Percentiles rank a stretch among this genome's conserved stretches.
Conservation (phyloP, 2,329 filamentous ascomycete species). For the Neurospora crassa region DNA sequence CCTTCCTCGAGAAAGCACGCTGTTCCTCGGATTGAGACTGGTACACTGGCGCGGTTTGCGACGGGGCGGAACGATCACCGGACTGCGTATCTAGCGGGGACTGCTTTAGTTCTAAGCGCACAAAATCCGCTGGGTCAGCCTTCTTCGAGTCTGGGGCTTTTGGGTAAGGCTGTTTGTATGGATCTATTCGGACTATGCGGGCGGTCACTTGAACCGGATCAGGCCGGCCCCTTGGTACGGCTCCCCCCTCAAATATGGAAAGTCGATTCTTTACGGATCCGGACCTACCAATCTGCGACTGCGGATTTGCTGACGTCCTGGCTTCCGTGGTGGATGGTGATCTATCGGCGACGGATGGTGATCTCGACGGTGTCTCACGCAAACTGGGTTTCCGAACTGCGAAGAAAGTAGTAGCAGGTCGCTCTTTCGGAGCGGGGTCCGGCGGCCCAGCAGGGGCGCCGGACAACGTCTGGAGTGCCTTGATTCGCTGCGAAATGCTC, state of each 20-base stretch:
- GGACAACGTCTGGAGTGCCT: slow-evolving; percentile 76
- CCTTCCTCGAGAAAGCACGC: slow-evolving; percentile 32
- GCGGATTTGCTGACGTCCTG: slow-evolving; percentile 27
- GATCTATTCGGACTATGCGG: slow-evolving; percentile 61
- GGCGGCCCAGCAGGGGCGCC: slow-evolving; percentile 25
- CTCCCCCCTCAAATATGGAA: slow-evolving; percentile 44
- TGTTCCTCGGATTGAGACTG: slow-evolving; percentile 23
- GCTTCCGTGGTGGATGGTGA: slow-evolving; percentile 29
- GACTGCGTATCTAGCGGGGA: slow-evolving; percentile 50
- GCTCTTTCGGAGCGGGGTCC: slow-evolving; percentile 22
- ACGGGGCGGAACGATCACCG: slow-evolving; percentile 21
- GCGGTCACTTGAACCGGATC: slow-evolving; percentile 87
- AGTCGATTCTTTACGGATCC: slow-evolving; percentile 46
- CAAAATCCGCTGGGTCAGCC: slow-evolving; percentile 34
- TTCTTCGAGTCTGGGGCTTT: slow-evolving; percentile 29
- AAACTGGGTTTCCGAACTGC: slow-evolving; percentile 40
- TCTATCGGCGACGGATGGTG: slow-evolving; percentile 36
- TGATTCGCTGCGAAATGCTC: slow-evolving; percentile 89
- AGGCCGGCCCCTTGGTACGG: slow-evolving; percentile 37
- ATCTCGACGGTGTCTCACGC: slow-evolving; percentile 30
- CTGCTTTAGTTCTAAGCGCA: slow-evolving; percentile 44
- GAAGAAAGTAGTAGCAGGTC: slow-evolving; percentile 47
- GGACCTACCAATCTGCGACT: slow-evolving; percentile 38
- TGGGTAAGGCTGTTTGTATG: slow-evolving; percentile 30
- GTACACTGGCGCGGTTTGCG: slow-evolving; percentile 15